Conservation (phyloP, 2,329 filamentous ascomycete genomes). For the Stenocarpella maydis region DNA sequence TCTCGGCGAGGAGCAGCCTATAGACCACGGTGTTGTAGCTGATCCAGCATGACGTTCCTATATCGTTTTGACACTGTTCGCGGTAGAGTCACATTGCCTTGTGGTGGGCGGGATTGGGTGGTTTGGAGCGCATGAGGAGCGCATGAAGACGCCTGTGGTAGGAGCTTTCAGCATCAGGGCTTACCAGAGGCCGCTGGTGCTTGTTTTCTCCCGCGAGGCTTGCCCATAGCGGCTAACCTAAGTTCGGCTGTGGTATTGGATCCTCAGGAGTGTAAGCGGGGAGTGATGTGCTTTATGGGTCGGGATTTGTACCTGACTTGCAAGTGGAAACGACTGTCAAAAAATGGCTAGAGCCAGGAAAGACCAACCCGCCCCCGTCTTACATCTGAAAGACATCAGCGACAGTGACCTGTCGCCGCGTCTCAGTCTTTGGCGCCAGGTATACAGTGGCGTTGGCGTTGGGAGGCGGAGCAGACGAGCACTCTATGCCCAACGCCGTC, state of each 20-base stretch:
- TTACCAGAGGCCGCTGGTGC: not conserved
- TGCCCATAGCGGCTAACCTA: not conserved
- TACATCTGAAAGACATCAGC: not conserved
- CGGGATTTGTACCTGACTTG: not conserved
- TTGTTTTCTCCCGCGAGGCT: not conserved
- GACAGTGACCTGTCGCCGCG: not conserved
- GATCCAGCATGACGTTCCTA: not conserved
- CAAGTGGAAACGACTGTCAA: not conserved
- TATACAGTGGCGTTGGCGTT: not conserved
- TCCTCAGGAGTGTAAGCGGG: not conserved
- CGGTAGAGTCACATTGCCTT: not conserved
- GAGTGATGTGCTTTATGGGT: not conserved
- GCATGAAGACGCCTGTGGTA: not conserved
- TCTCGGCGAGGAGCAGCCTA: not conserved
- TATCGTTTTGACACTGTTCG: not conserved
- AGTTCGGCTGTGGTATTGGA: not conserved
- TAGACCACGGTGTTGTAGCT: not conserved
- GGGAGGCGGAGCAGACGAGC: not conserved
- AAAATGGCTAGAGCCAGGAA: not conserved
- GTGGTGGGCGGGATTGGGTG: conserved; percentile 6
- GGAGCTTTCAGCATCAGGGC: not conserved
- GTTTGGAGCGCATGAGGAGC: not conserved
- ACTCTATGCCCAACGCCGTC: not conserved
- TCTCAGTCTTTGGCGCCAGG: not conserved
- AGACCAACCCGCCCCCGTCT: not conserved